Conservation (phyloP, 371 early-diverging fungal genomes). For the Rhizopus microsporus region DNA sequence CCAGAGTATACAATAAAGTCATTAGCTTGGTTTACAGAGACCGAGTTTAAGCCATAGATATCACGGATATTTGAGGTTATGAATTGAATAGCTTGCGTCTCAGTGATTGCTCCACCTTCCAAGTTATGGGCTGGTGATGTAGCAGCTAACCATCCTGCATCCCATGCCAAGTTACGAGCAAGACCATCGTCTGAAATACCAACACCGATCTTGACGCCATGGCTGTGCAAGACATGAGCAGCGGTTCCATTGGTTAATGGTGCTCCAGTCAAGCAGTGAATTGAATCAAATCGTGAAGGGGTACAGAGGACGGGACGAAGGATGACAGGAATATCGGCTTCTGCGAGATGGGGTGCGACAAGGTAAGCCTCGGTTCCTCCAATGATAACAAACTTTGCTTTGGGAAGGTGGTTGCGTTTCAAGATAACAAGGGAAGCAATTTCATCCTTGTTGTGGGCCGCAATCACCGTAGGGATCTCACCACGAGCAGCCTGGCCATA, state of each 20-base stretch:
- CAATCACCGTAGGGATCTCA: constrained; percentile 61
- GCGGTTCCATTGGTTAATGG: constrained; percentile 63
- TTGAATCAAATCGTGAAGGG: constrained; percentile 67
- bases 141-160: constrained; percentile 72
- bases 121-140: constrained; percentile 34
- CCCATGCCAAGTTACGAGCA: constrained; percentile 73
- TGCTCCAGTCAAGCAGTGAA: constrained; percentile 64
- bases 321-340: constrained; percentile 62
- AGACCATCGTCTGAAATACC: constrained; percentile 60
- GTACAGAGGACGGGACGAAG: constrained; percentile 69
- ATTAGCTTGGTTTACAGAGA: constrained; percentile 3
- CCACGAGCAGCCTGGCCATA: constrained; percentile 58
- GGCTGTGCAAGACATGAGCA: constrained; percentile 56
- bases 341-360: constrained; percentile 62
- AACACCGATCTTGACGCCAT: constrained; percentile 68
- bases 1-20: constrained; percentile 58
- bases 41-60: constrained; percentile 50
- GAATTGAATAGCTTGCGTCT: constrained; percentile 68
- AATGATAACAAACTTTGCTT: constrained; percentile 43
- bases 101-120: constrained; percentile 39
- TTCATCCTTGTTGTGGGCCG: constrained; percentile 69
- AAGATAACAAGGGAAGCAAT: constrained; percentile 67
- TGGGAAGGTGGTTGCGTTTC: constrained; percentile 47
- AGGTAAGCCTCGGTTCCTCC: constrained; percentile 77
- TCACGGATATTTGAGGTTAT: constrained; percentile 73